These are phyloP conservation scores for Choricystis sp. DNA, from an alignment of 139 green algal genomes.

Conservation along the genomic window DNA sequence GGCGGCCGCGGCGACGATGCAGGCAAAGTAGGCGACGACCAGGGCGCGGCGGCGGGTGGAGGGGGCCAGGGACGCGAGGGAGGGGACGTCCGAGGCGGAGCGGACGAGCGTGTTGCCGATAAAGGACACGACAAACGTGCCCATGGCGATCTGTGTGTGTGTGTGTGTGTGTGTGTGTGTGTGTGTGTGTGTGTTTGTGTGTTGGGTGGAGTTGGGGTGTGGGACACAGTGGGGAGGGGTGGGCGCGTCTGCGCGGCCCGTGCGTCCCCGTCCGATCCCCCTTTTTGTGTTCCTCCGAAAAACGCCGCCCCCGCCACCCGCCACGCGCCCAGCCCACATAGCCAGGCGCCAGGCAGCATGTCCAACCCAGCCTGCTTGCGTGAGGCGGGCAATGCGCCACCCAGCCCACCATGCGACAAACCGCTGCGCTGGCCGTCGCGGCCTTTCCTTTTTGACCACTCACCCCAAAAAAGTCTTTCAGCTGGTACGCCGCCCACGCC, in stretches of 20 bases:
- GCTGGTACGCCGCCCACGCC: slow-evolving; percentile 29
- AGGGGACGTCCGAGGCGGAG: slow-evolving; percentile 12
- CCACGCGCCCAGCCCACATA: no score
- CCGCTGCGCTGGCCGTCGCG: no score
- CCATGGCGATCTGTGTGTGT: slow-evolving; percentile 72
- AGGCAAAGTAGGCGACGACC: slow-evolving; percentile 60
- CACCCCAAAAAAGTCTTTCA: slow-evolving; percentile 79
- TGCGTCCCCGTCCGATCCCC: no score
- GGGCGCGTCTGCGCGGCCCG: no score
- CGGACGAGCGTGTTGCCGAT: slow-evolving; percentile 68
- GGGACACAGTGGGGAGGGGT: neutral
- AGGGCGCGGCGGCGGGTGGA: slow-evolving; percentile 27
- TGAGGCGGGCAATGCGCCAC: neutral
- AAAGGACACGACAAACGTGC: slow-evolving; percentile 77
- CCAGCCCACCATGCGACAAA: slow-evolving; percentile 1
- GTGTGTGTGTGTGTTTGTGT: no score
- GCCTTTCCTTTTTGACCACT: slow-evolving; percentile 6
- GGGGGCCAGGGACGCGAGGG: slow-evolving; percentile 8
- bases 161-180: no score
- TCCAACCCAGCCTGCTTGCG: slow-evolving; percentile 1
- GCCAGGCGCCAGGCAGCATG: neutral
- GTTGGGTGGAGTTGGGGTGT: neutral
- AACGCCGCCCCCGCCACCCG: no score
- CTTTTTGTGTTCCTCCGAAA: no score
- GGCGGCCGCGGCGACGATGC: slow-evolving; percentile 54